A percentile compares a stretch with the other conserved stretches of the same genome.
Evolutionary conservation across 805 yeast species (phyloP).

Genomic region (Candida anglica): DNA sequence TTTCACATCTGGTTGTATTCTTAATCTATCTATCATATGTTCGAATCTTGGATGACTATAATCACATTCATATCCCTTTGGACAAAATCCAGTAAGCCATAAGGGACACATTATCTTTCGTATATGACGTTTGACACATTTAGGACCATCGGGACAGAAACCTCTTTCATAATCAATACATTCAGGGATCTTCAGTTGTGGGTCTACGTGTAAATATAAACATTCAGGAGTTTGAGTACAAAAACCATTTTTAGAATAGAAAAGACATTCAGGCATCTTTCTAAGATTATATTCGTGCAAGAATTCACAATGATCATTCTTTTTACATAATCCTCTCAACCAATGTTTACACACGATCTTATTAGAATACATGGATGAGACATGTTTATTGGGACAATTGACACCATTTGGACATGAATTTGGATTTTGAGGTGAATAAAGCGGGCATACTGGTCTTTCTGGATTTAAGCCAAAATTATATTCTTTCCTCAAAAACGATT

Average conservation of each 20-base stretch:
- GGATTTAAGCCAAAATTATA: constrained; percentile 82
- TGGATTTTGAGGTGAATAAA: constrained; percentile 50
- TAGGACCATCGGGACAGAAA: constrained; percentile 89
- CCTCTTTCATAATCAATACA: constrained; percentile 83
- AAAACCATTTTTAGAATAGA: constrained; percentile 74
- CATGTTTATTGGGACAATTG: constrained; percentile 86
- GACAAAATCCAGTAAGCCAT: constrained; percentile 89
- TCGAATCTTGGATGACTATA: constrained; percentile 81
- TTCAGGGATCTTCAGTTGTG: constrained; percentile 81
- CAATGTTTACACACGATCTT: constrained; percentile 95
- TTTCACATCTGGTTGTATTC: constrained; percentile 41
- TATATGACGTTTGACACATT: constrained; percentile 77
- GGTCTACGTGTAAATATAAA: constrained; percentile 86
- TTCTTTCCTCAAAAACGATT: constrained; percentile 76
- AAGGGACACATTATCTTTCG: constrained; percentile 72
- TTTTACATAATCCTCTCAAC: constrained; percentile 95
- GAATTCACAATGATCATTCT: constrained; percentile 94
- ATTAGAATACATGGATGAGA: constrained; percentile 45
- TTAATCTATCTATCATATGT: constrained; percentile 35
- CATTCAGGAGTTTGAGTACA: constrained; percentile 96
- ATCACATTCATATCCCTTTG: constrained; percentile 76
- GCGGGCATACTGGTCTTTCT: constrained; percentile 83
- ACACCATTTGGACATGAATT: constrained; percentile 78
- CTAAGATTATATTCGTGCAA: constrained; percentile 90
- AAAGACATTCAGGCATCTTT: constrained; percentile 95